Base-by-base conservation (phyloP, 2,329 filamentous ascomycete species). In the Colletotrichum tabaci region DNA sequence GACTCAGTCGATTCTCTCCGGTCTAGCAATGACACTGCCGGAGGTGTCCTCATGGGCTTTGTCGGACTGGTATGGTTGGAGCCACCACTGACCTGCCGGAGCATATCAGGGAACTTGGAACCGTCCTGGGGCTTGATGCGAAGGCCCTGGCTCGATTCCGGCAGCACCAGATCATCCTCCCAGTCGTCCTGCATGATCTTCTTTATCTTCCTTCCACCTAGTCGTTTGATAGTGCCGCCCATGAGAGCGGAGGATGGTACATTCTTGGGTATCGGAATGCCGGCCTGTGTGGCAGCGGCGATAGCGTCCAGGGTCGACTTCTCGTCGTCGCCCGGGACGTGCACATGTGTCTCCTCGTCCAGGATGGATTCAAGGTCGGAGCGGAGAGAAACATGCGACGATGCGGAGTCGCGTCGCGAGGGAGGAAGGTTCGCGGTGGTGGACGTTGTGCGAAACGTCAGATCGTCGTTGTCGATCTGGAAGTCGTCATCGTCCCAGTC, bases 141-240 rank as follows among this genome's bases (percentile, higher is more conserved):
- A 71, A 95, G 83, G 7, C 84, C 85, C 71, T 90, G 87, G 40
- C 87, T 87, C 2, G 84, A 79, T 49, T 87, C 87, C 4, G 92
- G 91, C 18, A 95, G 81, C 76, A 94, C 92, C 60, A 96, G 82
- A 76, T 96, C 94, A 75, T 95, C 92, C 73, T 90, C 92, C 91
- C 94, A 96, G 79, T 96, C 93, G 76, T 95, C 93, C 74, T 93
- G 90, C 71, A 94, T 89, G 50, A 92, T 90, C 77, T 90, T 92
- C 77, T 91, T 92, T 23, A 93, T 87, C 77, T 92, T 94, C 75
- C 90, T 89, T 71, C 90, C 91, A 61, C 95, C 95, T 44, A 98
- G 87, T 76, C 95, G 89, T 84, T 97, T 97, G 79, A 98, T 98
- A 12, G 95, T 96, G 63, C 96, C 96, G 64, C 96, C 96, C 80